Evolutionary conservation across 2,329 filamentous ascomycete species (phyloP), one percentile per base, ranked within the genome.

Genomic region (Pseudogymnoascus sp.): DNA sequence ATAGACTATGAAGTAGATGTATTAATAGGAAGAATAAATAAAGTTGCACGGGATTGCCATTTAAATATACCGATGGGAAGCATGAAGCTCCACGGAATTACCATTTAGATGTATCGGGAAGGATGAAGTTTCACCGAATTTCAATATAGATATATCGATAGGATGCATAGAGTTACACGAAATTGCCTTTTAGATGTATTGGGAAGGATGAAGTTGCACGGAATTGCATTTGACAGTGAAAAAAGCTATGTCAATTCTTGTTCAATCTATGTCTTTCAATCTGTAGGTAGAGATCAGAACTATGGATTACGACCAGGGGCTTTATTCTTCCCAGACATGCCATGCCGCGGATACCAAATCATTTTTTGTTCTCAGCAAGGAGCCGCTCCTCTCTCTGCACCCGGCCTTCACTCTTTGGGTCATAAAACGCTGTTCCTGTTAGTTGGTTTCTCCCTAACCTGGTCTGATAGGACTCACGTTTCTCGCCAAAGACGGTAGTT

Each of bases 401-500:
- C 8, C 68, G 62, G 2, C 68, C 60, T 60, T 69, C 67, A 62
- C 68, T 70, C 41, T 66, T 66, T 16, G 67, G 68, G 56, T 70
- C 68, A 65, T 62, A 68, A 24, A 64, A 70, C 38, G 68, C 68
- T 70, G 53, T 4, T 53, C 11, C 26, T 31, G 24, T 62, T 50
- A 64, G 56, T 8, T 59, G 43, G 12, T 8, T 43, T 37, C 38
- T 38, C 8, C 28, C 41, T 41, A 22, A 8, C 31, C 14, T 43
- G 46, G 1, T 16, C n/a, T 26, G 26, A 53, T 16, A 16, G 4
- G 12, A 67, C 68, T 64, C 64, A 69, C 68, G 68, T 50, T 69
- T 70, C 62, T 70, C 68, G 3, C 68, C 68, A 66, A 69, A 70
- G 2, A 70, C 68, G 19, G 68, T 69, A 6, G 68, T 70, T 22